These are phyloP conservation scores for Podospora pseudoanserina DNA, from an alignment of 495 filamentous ascomycete species.

Conservation along the genomic window DNA sequence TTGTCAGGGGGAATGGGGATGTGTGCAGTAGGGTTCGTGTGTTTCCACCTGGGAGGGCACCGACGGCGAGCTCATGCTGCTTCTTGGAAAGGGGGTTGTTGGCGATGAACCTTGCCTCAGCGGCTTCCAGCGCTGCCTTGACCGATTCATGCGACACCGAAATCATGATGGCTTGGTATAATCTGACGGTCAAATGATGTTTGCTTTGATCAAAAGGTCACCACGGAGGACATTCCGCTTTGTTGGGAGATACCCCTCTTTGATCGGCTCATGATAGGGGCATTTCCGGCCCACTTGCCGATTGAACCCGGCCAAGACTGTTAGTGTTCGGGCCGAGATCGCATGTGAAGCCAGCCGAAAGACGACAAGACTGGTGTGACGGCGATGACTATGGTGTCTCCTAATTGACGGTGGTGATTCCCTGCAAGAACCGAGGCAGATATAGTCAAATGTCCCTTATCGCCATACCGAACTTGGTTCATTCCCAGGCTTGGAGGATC, in stretches of 20 bases:
- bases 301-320: too few relatives aligned
- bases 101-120: conserved; percentile 30
- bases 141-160: neutral
- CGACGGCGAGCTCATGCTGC: conserved; percentile 37
- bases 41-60: conserved; percentile 57
- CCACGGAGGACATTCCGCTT: neutral
- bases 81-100: conserved; percentile 36
- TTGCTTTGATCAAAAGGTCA: neutral
- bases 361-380: too few relatives aligned
- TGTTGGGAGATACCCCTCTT: neutral
- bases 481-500: too few relatives aligned
- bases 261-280: neutral
- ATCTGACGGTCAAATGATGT: neutral
- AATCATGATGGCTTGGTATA: neutral
- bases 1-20: conserved; percentile 53
- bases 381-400: too few relatives aligned
- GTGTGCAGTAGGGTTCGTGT: conserved; percentile 56
- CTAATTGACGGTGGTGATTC: neutral
- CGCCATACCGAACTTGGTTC: too few relatives aligned
- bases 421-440: conserved; percentile 33
- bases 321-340: conserved; percentile 1
- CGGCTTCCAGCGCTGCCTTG: conserved; percentile 27
- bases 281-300: too few relatives aligned
- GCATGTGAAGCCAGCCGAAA: too few relatives aligned
- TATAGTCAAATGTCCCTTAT: too few relatives aligned